A percentile compares a stretch with the other conserved stretches of the same genome.
These are phyloP conservation scores for Pulveroboletus sp. DNA, from an alignment of 768 basidiomycete genomes.

Conservation along the genomic window DNA sequence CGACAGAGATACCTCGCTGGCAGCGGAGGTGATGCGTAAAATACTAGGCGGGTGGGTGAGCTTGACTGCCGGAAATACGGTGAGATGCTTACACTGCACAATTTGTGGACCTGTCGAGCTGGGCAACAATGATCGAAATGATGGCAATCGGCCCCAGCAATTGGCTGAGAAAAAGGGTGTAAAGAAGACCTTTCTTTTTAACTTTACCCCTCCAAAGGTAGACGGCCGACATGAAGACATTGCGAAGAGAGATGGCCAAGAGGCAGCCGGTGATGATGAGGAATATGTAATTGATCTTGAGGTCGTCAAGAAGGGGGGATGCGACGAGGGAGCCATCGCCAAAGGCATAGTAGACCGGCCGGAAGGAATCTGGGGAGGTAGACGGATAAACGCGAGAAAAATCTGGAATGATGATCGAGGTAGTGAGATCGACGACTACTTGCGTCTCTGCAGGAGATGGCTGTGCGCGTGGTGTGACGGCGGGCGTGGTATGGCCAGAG, in stretches of 20 bases:
- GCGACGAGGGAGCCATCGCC: conserved; percentile 61
- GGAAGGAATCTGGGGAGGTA: conserved; percentile 42
- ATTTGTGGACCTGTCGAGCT: conserved; percentile 38
- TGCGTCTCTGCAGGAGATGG: neutral
- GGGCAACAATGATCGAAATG: conserved; percentile 44
- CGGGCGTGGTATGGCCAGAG: neutral
- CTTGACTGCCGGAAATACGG: neutral
- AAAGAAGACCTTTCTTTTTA: conserved; percentile 59
- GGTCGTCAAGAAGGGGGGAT: conserved; percentile 43
- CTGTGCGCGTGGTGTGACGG: conserved; percentile 3
- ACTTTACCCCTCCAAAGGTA: conserved; percentile 55
- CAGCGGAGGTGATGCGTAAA: conserved; percentile 35
- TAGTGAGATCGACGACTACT: conserved; percentile 49
- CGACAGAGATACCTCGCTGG: conserved; percentile 38
- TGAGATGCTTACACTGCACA: conserved; percentile 46
- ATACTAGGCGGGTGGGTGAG: conserved; percentile 26
- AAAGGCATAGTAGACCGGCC: conserved; percentile 44
- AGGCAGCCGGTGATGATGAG: conserved; percentile 50
- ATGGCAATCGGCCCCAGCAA: conserved; percentile 46
- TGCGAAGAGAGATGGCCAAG: conserved; percentile 50
- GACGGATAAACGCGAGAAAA: conserved; percentile 43
- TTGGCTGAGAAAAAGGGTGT: conserved; percentile 54
- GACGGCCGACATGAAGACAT: conserved; percentile 46
- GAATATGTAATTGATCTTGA: conserved; percentile 38
- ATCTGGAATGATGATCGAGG: conserved; percentile 47